Percentiles rank a stretch among this genome's conserved stretches.
These are phyloP conservation scores for Apiotrichum veenhuisii DNA, from an alignment of 1,284 basidiomycete species.

Conservation along the genomic window DNA sequence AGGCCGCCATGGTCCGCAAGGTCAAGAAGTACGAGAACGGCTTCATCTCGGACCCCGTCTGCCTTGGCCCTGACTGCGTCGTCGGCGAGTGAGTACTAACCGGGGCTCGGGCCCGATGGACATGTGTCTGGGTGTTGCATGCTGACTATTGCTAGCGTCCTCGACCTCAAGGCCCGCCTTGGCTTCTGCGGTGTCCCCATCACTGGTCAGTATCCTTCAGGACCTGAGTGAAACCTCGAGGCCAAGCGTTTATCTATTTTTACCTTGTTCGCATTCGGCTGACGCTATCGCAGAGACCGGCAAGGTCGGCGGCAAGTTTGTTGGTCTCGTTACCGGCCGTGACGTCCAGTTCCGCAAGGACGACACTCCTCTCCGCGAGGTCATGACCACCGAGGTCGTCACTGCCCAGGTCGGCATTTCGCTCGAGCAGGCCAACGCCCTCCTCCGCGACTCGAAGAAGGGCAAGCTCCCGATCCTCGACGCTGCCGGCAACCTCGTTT, in stretches of 20 bases:
- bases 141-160: conserved; percentile 53
- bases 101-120: no score
- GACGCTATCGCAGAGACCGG: conserved; percentile 66
- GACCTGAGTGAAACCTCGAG: not conserved
- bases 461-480: conserved; percentile 94
- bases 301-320: conserved; percentile 77
- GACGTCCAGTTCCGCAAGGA: conserved; percentile 90
- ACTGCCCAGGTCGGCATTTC: conserved; percentile 82
- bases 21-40: conserved; percentile 99
- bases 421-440: conserved; percentile 85
- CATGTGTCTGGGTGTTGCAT: not conserved
- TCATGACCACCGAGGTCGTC: conserved; percentile 87
- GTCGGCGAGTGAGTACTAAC: conserved; percentile 64
- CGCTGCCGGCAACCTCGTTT: conserved; percentile 66
- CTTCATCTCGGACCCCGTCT: conserved; percentile 93
- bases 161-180: conserved; percentile 85
- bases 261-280: not conserved
- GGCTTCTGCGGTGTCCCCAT: conserved; percentile 98
- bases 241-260: not conserved
- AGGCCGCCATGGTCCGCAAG: conserved; percentile 94
- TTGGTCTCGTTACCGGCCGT: conserved; percentile 94
- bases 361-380: conserved; percentile 65
- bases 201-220: conserved; percentile 59
- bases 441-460: conserved; percentile 95
- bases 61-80: conserved; percentile 68